Evolutionary conservation across 2,329 filamentous ascomycete species (phyloP).

Genomic region (Boeremia lycopersici): DNA sequence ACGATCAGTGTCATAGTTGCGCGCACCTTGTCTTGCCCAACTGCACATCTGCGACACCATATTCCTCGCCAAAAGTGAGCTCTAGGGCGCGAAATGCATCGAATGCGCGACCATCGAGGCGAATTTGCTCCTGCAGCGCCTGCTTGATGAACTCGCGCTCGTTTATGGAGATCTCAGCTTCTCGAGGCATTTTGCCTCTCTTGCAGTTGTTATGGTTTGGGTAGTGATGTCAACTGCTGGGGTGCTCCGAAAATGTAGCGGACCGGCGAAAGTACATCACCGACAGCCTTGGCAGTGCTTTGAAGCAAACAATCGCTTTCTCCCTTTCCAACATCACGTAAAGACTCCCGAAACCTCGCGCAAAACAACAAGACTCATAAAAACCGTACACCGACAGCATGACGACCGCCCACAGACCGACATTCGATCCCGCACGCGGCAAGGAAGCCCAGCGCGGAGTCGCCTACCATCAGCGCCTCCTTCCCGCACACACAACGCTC

Average conservation of each 20-base stretch:
- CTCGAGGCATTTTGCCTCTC: conserved; percentile 75
- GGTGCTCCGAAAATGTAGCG: conserved; percentile 32
- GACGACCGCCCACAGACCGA: conserved; percentile 75
- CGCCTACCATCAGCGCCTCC: conserved; percentile 93
- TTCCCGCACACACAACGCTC: conserved; percentile 90
- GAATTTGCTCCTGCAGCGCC: conserved; percentile 78
- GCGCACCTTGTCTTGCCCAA: conserved; percentile 85
- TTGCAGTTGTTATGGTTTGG: background rate
- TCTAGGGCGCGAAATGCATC: conserved; percentile 80
- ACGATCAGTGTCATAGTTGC: background rate
- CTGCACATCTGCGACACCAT: conserved; percentile 85
- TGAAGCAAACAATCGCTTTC: conserved; percentile 14
- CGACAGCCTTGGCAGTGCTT: conserved; percentile 24
- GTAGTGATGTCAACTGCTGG: conserved; percentile 10
- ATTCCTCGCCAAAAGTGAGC: conserved; percentile 85
- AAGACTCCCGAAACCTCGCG: conserved; percentile 41
- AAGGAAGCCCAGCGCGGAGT: conserved; percentile 94
- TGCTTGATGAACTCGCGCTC: conserved; percentile 86
- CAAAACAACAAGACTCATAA: background rate
- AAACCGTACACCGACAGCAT: conserved; percentile 39
- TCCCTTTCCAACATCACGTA: conserved; percentile 17
- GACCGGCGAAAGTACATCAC: conserved; percentile 24
- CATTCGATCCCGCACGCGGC: conserved; percentile 93
- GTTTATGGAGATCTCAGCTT: conserved; percentile 86
- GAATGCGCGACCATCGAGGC: conserved; percentile 81